Evolutionary conservation across 495 filamentous ascomycete species (phyloP), one percentile per base, ranked within the genome.

Genomic region (Neurospora sp.): DNA sequence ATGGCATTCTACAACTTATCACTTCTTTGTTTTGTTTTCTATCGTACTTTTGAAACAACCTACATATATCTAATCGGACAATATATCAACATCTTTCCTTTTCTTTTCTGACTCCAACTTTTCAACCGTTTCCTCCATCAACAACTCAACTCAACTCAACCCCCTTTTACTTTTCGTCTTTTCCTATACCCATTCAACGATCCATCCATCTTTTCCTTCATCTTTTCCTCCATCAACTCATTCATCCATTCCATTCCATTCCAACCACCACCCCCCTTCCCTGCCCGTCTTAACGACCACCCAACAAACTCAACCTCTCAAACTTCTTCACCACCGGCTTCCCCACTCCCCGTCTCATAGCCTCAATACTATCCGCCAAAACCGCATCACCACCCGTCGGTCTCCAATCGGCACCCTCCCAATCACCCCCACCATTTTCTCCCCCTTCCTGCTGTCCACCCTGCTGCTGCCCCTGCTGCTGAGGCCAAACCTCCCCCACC

Each of bases 401-500:
- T 71, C 75, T 72, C 71, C 80, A 82, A 0, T 61, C 53, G 0
- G 53, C 42, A 75, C 79, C 68, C 78, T 85, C 11, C 75, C 77
- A 10, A 31, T 31, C 31, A 31, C 31, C 31, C 7, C 78, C 22
- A 42, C 5, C 40, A 44, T 84, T 77, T 69, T 73, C 70, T 22
- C 84, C 74, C 74, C 76, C 75, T 38, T 78, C 76, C 35, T 44
- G 42, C 42, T 44, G 2, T 44, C 61, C 75, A 37, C 82, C 80
- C 14, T 46, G 77, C 22, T 71, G 69, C 40, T 10, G 44, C 22
- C 75, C 79, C 37, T 76, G 76, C 72, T 75, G 72, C n/a, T 69
- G 70, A 12, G 82, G 83, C 82, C 93, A 96, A 0, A 97, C 89
- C 76, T 94, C 91, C 68, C 80, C 85, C 14, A 92, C 82, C 72